Evolutionary conservation across 1,139 yeast genomes (phyloP), one percentile per base, ranked within the genome.

Genomic region (Blastobotrys illinoisensis): DNA sequence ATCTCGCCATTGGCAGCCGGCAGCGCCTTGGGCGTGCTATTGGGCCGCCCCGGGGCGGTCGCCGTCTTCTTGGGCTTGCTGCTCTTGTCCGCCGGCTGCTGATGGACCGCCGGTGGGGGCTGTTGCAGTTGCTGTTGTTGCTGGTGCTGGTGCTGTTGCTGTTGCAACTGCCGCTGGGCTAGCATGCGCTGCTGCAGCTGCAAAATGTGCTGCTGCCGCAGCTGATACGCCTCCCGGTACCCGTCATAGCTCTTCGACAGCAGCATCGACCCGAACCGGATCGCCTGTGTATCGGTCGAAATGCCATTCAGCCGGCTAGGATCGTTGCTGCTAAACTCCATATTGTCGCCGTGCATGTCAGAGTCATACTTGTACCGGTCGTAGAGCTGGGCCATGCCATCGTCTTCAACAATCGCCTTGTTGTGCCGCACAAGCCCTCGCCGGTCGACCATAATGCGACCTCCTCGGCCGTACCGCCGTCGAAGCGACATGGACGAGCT

Each of bases 231-330:
- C 56, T 78, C 81, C 55, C 82, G 79, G 60, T 83, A 83, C 52
- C 77, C 67, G 67, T 81, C 97, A 66, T 87, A 88, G 0, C 97
- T 85, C 69, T 91, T 91, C 4, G 95, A 83, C 49, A 90, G 76
- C 47, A 91, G 72, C 97, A 90, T 89, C 3, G 96, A 83, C 5
- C 97, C 97, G 70, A 91, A 90, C 58, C 97, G 77, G 43, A 91
- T 88, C 0, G 88, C 84, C 71, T 90, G 97, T 0, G 97, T 90
- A 54, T 85, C 95, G 55, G 86, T 87, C 19, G 91, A 82, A 51
- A 90, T 88, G 59, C 88, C 86, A 65, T 90, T 91, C 63, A 90
- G 76, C 56, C 81, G 78, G 0, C 91, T 79, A 1, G 87, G 87
- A 58, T 80, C 85, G 54, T 76, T 73, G 58, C 86, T 79, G 59